Evolutionary conservation across 352 stramenopile genomes (phyloP).

Genomic region (Pythium dissotocum): DNA sequence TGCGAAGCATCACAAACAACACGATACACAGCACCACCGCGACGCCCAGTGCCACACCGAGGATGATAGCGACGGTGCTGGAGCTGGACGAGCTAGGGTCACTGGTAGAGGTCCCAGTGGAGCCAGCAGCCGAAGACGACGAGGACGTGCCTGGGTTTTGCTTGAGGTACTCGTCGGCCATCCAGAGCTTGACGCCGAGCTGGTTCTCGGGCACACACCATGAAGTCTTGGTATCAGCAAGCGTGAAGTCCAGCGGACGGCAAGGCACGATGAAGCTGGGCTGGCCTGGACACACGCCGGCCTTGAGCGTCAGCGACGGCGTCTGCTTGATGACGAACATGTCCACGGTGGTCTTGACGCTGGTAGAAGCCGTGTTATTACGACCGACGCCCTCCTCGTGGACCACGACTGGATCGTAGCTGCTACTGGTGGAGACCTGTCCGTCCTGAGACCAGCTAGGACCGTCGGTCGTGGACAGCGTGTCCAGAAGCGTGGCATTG

Average conservation of each 20-base stretch:
- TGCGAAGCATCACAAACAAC: slow-evolving; percentile 29
- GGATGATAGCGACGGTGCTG: not conserved
- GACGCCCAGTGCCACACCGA: slow-evolving; percentile 10
- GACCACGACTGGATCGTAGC: slow-evolving; percentile 10
- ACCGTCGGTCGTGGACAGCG: not conserved
- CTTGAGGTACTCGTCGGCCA: slow-evolving; percentile 13
- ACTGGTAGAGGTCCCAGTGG: not conserved
- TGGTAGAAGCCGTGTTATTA: not conserved
- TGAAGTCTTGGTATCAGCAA: not conserved
- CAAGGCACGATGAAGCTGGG: slow-evolving; percentile 24
- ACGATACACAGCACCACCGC: slow-evolving; percentile 25
- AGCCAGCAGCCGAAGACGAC: not conserved
- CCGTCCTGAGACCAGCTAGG: slow-evolving; percentile 5
- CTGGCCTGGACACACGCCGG: slow-evolving; percentile 10
- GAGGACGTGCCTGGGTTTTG: slow-evolving; percentile 16
- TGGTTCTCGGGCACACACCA: slow-evolving; percentile 15
- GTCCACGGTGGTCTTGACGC: slow-evolving; percentile 2
- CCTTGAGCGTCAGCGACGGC: not conserved
- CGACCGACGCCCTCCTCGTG: not conserved
- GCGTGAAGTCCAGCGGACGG: not conserved
- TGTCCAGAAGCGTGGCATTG: not conserved
- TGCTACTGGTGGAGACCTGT: not conserved
- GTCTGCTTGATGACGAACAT: slow-evolving; percentile 25
- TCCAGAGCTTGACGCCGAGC: slow-evolving; percentile 23
- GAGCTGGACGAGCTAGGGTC: not conserved